phyloP scores from a whole-genome alignment of 192 early-diverging fungal genomes.

The Linnemannia hyalina region DNA sequence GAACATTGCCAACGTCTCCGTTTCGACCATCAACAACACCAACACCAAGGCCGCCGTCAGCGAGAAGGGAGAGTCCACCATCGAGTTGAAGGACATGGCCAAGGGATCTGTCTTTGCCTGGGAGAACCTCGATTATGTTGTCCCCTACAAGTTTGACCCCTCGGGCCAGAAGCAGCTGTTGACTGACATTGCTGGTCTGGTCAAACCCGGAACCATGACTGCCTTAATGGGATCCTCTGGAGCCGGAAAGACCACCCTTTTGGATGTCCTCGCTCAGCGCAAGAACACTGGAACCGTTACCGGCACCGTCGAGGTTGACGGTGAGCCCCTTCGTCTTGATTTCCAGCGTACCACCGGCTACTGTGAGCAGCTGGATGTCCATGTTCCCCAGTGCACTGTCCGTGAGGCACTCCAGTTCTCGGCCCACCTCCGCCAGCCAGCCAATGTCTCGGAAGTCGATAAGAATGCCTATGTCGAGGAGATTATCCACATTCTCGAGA shows the following conservation, averaged over 20 bases:
- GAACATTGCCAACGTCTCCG: slow-evolving; percentile 39
- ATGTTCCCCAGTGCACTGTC: slow-evolving; percentile 81
- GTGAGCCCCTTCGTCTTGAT: slow-evolving; percentile 63
- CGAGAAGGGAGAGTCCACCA: slow-evolving; percentile 41
- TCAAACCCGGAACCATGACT: slow-evolving; percentile 83
- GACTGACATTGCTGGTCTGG: slow-evolving; percentile 73
- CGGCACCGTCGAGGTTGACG: slow-evolving; percentile 80
- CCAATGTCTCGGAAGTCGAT: slow-evolving; percentile 70
- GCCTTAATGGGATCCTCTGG: slow-evolving; percentile 85
- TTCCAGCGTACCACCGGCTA: slow-evolving; percentile 83
- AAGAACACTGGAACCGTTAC: slow-evolving; percentile 79
- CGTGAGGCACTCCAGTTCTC: slow-evolving; percentile 84
- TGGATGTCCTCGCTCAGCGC: slow-evolving; percentile 81
- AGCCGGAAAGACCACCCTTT: slow-evolving; percentile 83
- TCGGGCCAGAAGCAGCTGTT: slow-evolving; percentile 74
- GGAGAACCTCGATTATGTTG: slow-evolving; percentile 77
- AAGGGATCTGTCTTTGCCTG: slow-evolving; percentile 70
- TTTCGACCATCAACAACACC: slow-evolving; percentile 52
- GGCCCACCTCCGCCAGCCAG: slow-evolving; percentile 80
- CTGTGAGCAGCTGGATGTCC: slow-evolving; percentile 89
- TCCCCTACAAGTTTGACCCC: slow-evolving; percentile 67
- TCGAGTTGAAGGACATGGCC: slow-evolving; percentile 53
- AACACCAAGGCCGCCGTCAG: slow-evolving; percentile 21
- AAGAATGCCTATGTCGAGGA: slow-evolving; percentile 82
- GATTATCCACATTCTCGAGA: slow-evolving; percentile 81